Evolutionary conservation across 306 rosid genomes (phyloP).

Genomic region (Acacia melanoxylon): DNA sequence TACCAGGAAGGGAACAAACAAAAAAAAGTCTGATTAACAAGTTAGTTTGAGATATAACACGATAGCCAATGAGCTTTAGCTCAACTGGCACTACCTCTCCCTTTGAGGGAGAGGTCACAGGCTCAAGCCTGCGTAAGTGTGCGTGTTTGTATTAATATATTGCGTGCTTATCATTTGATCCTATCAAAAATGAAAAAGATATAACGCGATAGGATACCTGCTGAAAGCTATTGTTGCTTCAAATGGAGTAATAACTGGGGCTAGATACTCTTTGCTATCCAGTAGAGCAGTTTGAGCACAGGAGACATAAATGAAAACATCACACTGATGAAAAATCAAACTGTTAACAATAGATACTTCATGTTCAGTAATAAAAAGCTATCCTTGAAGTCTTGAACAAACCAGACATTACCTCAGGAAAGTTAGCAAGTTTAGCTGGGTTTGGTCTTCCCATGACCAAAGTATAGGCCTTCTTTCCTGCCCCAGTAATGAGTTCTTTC

Average conservation of each 20-base stretch:
- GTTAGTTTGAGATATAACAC: background rate
- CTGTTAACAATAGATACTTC: constrained; percentile 3
- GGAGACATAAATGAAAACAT: constrained; percentile 79
- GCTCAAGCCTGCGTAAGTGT: no score
- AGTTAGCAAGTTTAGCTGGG: constrained; percentile 97
- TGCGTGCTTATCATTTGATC: no score
- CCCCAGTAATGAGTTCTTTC: constrained; percentile 70
- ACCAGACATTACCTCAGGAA: constrained; percentile 74
- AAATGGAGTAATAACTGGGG: constrained; percentile 92
- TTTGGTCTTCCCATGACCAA: constrained; percentile 91
- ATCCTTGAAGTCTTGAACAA: background rate
- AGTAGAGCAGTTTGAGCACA: constrained; percentile 91
- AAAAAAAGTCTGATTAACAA: background rate
- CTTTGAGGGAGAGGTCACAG: no score
- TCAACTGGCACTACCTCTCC: no score
- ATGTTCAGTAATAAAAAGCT: constrained; percentile 18
- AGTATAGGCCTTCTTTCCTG: constrained; percentile 86
- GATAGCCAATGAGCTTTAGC: no score
- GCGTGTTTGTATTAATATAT: no score
- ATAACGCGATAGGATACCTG: constrained; percentile 52
- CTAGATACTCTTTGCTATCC: constrained; percentile 93
- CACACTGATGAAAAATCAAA: constrained; percentile 63
- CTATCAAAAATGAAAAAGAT: no score
- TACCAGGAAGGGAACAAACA: background rate
- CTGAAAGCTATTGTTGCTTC: constrained; percentile 88